phyloP scores from a whole-genome alignment of 208 protist genomes.

The Entamoeba dispar region DNA sequence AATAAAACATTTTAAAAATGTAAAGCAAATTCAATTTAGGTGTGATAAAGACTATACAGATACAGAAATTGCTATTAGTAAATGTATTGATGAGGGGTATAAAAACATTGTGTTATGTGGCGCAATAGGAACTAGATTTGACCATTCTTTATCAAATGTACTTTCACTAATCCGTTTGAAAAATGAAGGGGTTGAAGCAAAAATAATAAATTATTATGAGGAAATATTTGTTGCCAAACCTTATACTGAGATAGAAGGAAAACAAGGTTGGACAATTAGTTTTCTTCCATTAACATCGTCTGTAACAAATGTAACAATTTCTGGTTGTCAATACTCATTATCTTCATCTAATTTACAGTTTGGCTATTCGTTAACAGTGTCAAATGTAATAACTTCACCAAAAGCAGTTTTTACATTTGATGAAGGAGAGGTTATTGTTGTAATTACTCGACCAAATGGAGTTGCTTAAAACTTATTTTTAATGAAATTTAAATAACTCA shows the following conservation, averaged over 20 bases:
- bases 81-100: neutral
- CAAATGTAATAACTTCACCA: neutral
- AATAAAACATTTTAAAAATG: neutral
- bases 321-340: neutral
- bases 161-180: neutral
- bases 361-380: neutral
- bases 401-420: neutral
- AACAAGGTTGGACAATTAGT: neutral
- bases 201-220: neutral
- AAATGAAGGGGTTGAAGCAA: neutral
- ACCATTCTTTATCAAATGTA: neutral
- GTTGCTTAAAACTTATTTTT: neutral
- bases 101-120: neutral
- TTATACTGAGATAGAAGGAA: neutral
- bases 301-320: neutral
- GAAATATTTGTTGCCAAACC: neutral
- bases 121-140: neutral
- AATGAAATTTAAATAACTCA: too few relatives aligned
- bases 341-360: neutral
- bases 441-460: neutral
- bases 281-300: neutral
- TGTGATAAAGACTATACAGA: neutral
- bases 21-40: neutral
- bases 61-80: neutral
- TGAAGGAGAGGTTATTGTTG: neutral